Base-by-base conservation (phyloP, 176 grass and related monocot genomes). In the Panicum miliaceum region DNA sequence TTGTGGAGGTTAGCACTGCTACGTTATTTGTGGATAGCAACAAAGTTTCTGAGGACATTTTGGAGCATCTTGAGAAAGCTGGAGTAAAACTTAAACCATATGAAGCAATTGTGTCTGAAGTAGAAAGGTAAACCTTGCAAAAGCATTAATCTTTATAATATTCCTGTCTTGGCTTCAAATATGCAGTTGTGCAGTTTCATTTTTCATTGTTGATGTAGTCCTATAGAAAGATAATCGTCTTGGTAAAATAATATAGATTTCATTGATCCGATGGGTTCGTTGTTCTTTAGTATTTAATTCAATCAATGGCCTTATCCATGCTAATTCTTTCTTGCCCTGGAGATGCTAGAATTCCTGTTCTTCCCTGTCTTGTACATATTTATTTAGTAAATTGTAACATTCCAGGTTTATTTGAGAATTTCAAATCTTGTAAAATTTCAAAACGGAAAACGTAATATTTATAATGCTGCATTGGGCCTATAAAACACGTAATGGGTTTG, bases 1-100 rank as follows among this genome's bases (percentile, higher is more conserved):
- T 90, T 83, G 91, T 98, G 56, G 96, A 93, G 75, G 68, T 81
- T 76, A 82, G 25, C 56, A 38, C 70, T 63, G 91, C 91, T 76
- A 88, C 89, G 69, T 87, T 98, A 71, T 98, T 98, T 91, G 83
- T 98, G 64, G 96, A 98, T 87, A 87, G 48, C 60, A 90, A 60
- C 37, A 98, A 98, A 83, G 77, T 98, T 80, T 90, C 91, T 82
- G 75, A 78, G 79, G 87, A 85, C 52, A 91, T 92, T 69, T 71
- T 86, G 66, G 63, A 88, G 64, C 96, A 93, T 62, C 82, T 98
- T 11, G 78, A 76, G 43, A 87, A 90, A 77, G 78, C 93, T 92
- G 89, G 89, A 54, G 85, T 98, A 68, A 86, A 95, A 63, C 41
- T 95, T 71, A 95, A 94, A 88, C 82, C 91, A 64, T 98, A 98